Evolutionary conservation across 352 stramenopile species (phyloP), one percentile per base, ranked within the genome.

Genomic region (Pilasporangium apinafurcum): DNA sequence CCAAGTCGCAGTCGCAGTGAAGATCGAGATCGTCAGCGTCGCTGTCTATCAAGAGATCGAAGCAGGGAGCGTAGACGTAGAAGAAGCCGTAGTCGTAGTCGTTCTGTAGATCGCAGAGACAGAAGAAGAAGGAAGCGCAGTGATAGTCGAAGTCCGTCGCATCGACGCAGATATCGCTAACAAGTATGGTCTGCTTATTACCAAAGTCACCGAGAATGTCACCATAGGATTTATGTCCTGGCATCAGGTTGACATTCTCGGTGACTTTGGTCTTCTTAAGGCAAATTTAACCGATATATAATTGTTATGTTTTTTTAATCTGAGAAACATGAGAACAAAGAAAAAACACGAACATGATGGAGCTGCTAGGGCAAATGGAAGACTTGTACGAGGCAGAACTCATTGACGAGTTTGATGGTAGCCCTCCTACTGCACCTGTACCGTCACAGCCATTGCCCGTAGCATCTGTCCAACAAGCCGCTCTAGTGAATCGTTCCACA

Each of bases 401-500:
- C 2, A 89, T 89, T 18, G 73, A 86, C 59, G 73, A 65, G 30
- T 89, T 89, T 42, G 77, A 89, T 39, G 54, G 44, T 8, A 17
- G 13, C 4, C 9, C 16, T 17, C 14, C 13, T 7, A 8, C 13
- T 39, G 9, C 22, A 16, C 25, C 24, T 5, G 0, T 10, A 8
- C 35, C 31, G 30, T 30, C 13, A 33, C 24, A 8, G 10, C 26
- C n/a, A 0, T 29, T 12, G 12, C 48, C 34, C 17, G 13, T 40
- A 8, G 18, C 41, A 12, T 50, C 48, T 6, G 33, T 41, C 5
- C 48, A 45, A 29, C 10, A 10, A n/a, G 25, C 26, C 22, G 8
- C 8, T 35, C 12, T 6, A 20, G 32, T 24, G 24, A 48, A 20
- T 34, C 18, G 20, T 4, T 4, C 21, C 16, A 24, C 20, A 18